A percentile compares a stretch with the other conserved stretches of the same genome.
These are phyloP conservation scores for Xylaria palmicola DNA, from an alignment of 495 filamentous ascomycete genomes.

Conservation along the genomic window DNA sequence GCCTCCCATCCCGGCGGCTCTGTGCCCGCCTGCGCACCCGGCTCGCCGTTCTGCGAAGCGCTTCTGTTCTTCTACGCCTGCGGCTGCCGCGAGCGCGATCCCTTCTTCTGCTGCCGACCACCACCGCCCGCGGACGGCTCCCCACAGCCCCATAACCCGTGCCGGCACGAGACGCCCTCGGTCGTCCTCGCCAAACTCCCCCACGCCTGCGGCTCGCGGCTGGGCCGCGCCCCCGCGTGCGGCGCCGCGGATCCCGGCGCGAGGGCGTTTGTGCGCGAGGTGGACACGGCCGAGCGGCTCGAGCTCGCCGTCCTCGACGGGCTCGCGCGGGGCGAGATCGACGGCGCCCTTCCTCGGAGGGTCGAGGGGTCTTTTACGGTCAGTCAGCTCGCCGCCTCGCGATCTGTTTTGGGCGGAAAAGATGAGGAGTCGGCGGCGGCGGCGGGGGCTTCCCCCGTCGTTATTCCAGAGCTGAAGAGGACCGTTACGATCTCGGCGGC, in stretches of 20 bases:
- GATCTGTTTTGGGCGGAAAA: neutral
- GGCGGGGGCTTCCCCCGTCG: neutral
- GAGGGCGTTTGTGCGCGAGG: conserved; percentile 1
- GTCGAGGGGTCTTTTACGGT: neutral
- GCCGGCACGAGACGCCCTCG: neutral
- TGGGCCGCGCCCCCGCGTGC: neutral
- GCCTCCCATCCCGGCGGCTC: too few species aligned
- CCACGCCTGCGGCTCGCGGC: neutral
- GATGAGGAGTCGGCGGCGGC: neutral
- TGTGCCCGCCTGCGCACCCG: too few species aligned
- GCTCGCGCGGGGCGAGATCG: neutral
- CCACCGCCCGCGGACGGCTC: neutral
- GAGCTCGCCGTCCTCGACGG: neutral
- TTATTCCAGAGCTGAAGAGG: neutral
- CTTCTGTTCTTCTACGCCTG: conserved; percentile 5
- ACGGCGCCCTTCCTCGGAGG: neutral
- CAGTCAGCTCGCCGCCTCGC: neutral
- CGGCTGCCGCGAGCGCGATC: conserved; percentile 6
- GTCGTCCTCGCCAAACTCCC: conserved; percentile 6
- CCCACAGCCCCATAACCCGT: neutral
- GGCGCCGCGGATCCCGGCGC: neutral
- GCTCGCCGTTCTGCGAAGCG: neutral
- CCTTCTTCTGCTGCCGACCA: conserved; percentile 7
- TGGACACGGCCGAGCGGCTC: neutral
- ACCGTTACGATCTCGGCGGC: too few species aligned